A percentile compares a stretch with the other conserved stretches of the same genome.
Evolutionary conservation across 768 basidiomycete species (phyloP).

Genomic region (Collybia sordida): DNA sequence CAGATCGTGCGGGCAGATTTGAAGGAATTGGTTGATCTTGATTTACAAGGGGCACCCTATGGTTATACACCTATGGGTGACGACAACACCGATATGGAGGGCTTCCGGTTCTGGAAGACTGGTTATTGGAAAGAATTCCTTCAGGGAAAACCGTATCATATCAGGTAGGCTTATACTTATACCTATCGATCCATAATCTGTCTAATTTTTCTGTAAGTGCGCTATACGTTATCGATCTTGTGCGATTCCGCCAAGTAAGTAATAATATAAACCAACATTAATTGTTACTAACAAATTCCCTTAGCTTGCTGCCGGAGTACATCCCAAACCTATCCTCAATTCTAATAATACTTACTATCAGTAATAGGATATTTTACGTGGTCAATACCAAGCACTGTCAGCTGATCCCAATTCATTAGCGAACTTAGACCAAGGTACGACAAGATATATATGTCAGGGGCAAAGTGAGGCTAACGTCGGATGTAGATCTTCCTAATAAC

Average conservation of each 20-base stretch:
- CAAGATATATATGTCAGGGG: neutral
- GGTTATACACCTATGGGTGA: conserved; percentile 98
- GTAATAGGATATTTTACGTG: conserved; percentile 77
- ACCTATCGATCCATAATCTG: neutral
- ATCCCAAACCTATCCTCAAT: neutral
- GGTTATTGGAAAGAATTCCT: conserved; percentile 94
- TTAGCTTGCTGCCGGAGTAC: conserved; percentile 54
- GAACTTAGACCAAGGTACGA: conserved; percentile 87
- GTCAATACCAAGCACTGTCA: conserved; percentile 91
- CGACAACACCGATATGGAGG: conserved; percentile 93
- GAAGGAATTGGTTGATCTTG: conserved; percentile 90
- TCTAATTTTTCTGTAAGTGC: conserved; percentile 52
- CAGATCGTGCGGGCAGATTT: conserved; percentile 97
- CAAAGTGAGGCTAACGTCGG: neutral
- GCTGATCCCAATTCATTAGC: conserved; percentile 93
- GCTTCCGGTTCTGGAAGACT: conserved; percentile 98
- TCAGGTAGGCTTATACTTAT: conserved; percentile 57
- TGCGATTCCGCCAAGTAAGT: conserved; percentile 86
- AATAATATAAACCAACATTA: neutral
- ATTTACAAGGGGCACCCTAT: conserved; percentile 91
- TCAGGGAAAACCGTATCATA: conserved; percentile 86
- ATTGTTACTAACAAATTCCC: conserved; percentile 2
- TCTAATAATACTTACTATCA: conserved; percentile 6
- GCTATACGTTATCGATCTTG: conserved; percentile 93
- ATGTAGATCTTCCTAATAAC: conserved; percentile 90